These are phyloP conservation scores for Solanum hybrid DNA, from an alignment of 305 asterid species.

Conservation along the genomic window DNA sequence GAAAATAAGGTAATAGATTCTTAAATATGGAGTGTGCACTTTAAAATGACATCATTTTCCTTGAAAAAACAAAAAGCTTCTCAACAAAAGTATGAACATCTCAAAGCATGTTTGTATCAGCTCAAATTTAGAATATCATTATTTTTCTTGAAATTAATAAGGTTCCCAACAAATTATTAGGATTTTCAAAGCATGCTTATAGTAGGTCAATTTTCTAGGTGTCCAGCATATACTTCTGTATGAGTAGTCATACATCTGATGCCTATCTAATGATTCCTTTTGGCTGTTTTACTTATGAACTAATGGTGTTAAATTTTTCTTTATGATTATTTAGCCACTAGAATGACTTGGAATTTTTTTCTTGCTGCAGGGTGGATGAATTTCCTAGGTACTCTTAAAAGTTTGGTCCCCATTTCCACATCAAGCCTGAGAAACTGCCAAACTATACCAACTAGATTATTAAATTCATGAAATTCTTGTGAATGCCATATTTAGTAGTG, in stretches of 20 bases:
- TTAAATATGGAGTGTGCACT: neutral
- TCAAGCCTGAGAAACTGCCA: neutral
- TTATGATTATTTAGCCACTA: slow-evolving; percentile 2
- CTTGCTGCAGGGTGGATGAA: slow-evolving; percentile 71
- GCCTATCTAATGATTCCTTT: neutral
- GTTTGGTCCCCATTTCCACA: slow-evolving; percentile 6
- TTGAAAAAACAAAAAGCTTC: neutral
- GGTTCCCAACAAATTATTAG: neutral
- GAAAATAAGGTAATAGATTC: slow-evolving; percentile 64
- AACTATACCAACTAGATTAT: neutral
- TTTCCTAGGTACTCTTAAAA: slow-evolving; percentile 58
- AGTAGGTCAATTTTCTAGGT: neutral
- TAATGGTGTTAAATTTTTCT: neutral
- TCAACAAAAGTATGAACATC: neutral
- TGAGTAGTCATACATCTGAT: neutral
- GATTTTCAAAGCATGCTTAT: neutral
- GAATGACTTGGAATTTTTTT: neutral
- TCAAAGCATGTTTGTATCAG: neutral
- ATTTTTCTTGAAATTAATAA: neutral
- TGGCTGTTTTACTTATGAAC: neutral
- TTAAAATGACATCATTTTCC: neutral
- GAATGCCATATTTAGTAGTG: neutral
- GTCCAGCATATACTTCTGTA: neutral
- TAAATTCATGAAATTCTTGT: slow-evolving; percentile 8
- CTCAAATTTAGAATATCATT: neutral